Conservation (phyloP, 139 green algal species). For the Coelastrella sp. region DNA sequence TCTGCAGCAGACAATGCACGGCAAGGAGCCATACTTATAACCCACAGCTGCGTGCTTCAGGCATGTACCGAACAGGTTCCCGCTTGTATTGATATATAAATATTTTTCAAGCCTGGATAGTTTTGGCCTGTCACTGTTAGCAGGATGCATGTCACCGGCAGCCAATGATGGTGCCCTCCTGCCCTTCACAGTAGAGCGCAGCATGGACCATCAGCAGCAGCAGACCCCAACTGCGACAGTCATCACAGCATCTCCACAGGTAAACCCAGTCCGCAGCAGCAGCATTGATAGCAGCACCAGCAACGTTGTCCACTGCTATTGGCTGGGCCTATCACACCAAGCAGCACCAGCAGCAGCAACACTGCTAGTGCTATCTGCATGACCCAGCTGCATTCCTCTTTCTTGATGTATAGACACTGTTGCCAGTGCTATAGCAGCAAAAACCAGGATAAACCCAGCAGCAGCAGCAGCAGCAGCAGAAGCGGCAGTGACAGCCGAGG, state of each 20-base stretch:
- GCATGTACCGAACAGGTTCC: too few species aligned
- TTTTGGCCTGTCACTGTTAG: too few species aligned
- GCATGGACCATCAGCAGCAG: too few species aligned
- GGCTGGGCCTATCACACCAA: not conserved
- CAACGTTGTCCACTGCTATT: not conserved
- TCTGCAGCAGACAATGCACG: too few species aligned
- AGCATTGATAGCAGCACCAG: conserved; percentile 3
- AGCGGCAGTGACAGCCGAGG: not conserved
- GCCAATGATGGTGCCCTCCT: too few species aligned
- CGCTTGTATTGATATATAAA: too few species aligned
- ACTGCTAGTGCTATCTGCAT: not conserved
- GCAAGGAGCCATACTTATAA: too few species aligned
- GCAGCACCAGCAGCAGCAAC: not conserved
- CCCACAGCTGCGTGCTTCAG: too few species aligned
- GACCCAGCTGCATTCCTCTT: not conserved
- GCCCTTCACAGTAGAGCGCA: too few species aligned
- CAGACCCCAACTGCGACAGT: too few species aligned
- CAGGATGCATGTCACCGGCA: too few species aligned
- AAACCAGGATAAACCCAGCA: not conserved
- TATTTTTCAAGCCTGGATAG: too few species aligned
- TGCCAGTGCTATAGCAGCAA: not conserved
- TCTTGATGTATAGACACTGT: not conserved
- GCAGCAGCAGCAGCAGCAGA: not conserved
- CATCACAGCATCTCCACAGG: not conserved
- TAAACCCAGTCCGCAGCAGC: not conserved